phyloP scores from a whole-genome alignment of 495 filamentous ascomycete species.

The Penicillium herquei region DNA sequence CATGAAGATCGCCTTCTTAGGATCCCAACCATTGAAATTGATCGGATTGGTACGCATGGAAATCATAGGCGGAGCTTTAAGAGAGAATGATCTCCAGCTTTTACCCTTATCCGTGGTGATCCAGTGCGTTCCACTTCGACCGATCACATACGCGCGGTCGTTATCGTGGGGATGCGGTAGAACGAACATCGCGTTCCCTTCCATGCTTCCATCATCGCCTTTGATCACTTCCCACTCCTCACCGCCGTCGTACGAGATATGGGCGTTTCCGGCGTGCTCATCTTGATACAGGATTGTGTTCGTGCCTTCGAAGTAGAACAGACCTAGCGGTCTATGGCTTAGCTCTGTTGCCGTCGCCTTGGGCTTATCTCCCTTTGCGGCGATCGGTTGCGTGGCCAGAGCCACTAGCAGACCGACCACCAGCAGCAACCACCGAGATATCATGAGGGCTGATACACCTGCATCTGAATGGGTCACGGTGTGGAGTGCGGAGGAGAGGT shows the following conservation, averaged over 20 bases:
- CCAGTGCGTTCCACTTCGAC: constrained; percentile 65
- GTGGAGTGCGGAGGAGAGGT: constrained; percentile 1
- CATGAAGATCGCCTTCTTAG: constrained; percentile 79
- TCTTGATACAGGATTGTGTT: constrained; percentile 72
- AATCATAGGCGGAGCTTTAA: constrained; percentile 43
- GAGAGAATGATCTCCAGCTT: constrained; percentile 72
- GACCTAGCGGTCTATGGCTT: constrained; percentile 55
- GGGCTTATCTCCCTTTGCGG: constrained; percentile 51
- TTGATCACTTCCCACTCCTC: constrained; percentile 66
- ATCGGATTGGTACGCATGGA: constrained; percentile 36
- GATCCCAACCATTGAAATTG: constrained; percentile 76
- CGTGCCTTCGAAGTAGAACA: constrained; percentile 87
- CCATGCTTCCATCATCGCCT: constrained; percentile 51
- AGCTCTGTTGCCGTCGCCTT: constrained; percentile 55
- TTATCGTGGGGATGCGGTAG: constrained; percentile 74
- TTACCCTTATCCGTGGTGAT: constrained; percentile 76
- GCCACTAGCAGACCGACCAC: constrained; percentile 37
- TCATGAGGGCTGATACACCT: constrained; percentile 35
- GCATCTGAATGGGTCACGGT: constrained; percentile 30
- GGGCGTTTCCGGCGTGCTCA: constrained; percentile 51
- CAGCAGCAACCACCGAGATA: constrained; percentile 40
- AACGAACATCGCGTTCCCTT: constrained; percentile 59
- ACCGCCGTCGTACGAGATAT: constrained; percentile 76
- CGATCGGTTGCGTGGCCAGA: constrained; percentile 29
- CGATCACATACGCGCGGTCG: constrained; percentile 74